These are phyloP conservation scores for Zygoascus hellenicus DNA, from an alignment of 1,139 yeast genomes.

Conservation along the genomic window DNA sequence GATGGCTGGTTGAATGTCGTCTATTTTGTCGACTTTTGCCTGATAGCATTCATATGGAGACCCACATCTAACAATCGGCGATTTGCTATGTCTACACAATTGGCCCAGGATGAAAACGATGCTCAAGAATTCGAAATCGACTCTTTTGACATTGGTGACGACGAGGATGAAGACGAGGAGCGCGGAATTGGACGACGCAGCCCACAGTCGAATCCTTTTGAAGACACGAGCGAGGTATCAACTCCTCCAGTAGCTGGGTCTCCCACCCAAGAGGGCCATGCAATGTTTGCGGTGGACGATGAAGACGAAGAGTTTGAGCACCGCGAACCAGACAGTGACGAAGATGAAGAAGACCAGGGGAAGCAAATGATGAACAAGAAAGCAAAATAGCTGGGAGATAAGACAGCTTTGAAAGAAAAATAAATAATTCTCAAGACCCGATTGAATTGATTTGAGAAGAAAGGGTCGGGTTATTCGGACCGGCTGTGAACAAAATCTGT, in stretches of 20 bases:
- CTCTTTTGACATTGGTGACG: slow-evolving; percentile 36
- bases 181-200: slow-evolving; percentile 6
- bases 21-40: slow-evolving; percentile 75
- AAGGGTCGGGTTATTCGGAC: not conserved
- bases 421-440: no score
- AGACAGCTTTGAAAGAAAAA: no score
- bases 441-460: no score
- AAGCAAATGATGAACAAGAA: slow-evolving; percentile 1
- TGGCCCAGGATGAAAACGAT: slow-evolving; percentile 73
- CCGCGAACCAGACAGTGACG: slow-evolving; percentile 12
- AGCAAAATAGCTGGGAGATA: no score
- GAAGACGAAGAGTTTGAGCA: slow-evolving; percentile 17
- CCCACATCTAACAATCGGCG: slow-evolving; percentile 94
- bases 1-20: slow-evolving; percentile 96
- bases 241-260: slow-evolving; percentile 6
- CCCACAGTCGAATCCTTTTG: slow-evolving; percentile 13
- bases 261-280: slow-evolving; percentile 12
- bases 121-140: slow-evolving; percentile 50
- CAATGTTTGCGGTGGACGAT: slow-evolving; percentile 23
- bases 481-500: no score
- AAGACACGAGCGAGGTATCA: slow-evolving; percentile 11
- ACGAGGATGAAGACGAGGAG: slow-evolving; percentile 26
- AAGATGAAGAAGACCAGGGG: slow-evolving; percentile 14
- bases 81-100: slow-evolving; percentile 90
- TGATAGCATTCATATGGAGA: slow-evolving; percentile 91